phyloP scores from a whole-genome alignment of 345 rosid genomes.

The Theobroma cacao region DNA sequence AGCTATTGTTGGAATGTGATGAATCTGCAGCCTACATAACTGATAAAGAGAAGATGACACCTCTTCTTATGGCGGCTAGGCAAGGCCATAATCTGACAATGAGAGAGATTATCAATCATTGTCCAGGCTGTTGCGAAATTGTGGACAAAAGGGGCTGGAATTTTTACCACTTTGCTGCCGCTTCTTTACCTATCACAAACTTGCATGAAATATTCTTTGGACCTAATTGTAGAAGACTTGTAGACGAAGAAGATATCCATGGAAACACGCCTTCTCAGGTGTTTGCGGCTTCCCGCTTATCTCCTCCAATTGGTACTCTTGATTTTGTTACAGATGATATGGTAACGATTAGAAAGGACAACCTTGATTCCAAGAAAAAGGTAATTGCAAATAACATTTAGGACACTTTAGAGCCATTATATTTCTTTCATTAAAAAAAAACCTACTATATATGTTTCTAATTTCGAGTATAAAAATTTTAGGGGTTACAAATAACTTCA shows the following conservation, averaged over 20 bases:
- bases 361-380: background rate
- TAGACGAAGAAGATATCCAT: background rate
- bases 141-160: background rate
- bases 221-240: background rate
- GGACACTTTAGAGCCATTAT: no score
- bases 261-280: background rate
- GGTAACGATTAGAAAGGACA: background rate
- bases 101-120: background rate
- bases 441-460: no score
- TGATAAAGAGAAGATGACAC: background rate
- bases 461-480: no score
- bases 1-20: background rate
- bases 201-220: no score
- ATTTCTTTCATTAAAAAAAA: no score
- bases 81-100: background rate
- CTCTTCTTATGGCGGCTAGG: constrained; percentile 18
- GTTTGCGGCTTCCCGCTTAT: background rate
- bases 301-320: no score
- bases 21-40: background rate
- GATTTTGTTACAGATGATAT: background rate
- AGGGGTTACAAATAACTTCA: no score
- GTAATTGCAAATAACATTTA: no score
- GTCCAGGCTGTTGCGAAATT: background rate
- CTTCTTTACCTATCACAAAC: background rate
- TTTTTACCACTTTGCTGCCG: background rate